phyloP scores from a whole-genome alignment of 306 rosid species.

The Parietaria judaica region DNA sequence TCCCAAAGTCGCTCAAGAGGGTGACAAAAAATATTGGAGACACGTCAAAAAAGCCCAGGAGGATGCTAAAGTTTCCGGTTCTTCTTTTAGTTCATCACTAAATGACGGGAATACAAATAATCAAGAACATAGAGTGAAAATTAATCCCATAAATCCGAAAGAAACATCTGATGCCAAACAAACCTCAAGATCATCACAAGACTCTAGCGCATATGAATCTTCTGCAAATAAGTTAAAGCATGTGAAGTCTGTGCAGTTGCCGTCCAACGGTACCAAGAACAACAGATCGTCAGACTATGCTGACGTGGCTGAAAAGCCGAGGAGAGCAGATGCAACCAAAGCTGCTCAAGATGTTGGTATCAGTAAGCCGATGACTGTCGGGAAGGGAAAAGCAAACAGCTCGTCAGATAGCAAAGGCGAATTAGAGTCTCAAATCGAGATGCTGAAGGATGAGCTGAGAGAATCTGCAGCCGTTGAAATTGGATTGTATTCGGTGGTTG shows the following conservation, averaged over 20 bases:
- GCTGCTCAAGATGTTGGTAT: constrained; percentile 15
- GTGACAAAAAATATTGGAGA: constrained; percentile 17
- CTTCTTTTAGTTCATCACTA: constrained; percentile 15
- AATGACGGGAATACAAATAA: constrained; percentile 21
- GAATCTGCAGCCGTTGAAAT: constrained; percentile 88
- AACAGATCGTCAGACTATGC: too few species aligned
- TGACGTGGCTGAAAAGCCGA: constrained; percentile 26
- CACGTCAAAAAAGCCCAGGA: constrained; percentile 13
- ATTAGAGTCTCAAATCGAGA: constrained; percentile 50
- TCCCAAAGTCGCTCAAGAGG: constrained; percentile 26
- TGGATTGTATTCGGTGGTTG: constrained; percentile 66
- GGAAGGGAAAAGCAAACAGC: constrained; percentile 13
- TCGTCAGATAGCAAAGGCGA: constrained; percentile 24
- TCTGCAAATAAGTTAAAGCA: constrained; percentile 32
- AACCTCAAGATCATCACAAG: constrained; percentile 22
- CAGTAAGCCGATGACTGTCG: constrained; percentile 19
- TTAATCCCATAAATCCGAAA: constrained; percentile 14
- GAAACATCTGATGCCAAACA: constrained; percentile 28
- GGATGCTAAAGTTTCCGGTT: constrained; percentile 17
- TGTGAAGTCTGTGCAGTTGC: constrained; percentile 27
- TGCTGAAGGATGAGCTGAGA: constrained; percentile 66
- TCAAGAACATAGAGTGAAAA: constrained; percentile 21
- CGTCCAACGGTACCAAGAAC: constrained; percentile 29
- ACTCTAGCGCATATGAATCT: constrained; percentile 25
- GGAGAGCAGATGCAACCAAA: constrained; percentile 25